A percentile compares a stretch with the other conserved stretches of the same genome.
Conservation (phyloP, 495 filamentous ascomycete species). For the Tuber magnatum region DNA sequence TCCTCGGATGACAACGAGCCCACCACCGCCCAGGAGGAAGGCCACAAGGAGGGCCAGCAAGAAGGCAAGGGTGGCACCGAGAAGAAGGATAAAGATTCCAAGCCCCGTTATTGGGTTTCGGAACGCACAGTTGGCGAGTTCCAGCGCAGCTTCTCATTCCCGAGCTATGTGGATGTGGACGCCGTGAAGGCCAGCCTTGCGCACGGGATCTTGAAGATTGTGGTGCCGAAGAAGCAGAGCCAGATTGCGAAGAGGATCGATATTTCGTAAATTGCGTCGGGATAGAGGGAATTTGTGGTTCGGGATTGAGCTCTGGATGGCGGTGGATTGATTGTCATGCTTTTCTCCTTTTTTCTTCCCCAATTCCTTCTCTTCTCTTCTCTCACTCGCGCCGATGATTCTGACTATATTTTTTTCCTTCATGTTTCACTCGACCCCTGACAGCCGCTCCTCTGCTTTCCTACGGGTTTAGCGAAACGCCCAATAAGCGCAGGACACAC, state of each 20-base stretch:
- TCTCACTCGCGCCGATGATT: background rate
- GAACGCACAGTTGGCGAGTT: slow-evolving; percentile 81
- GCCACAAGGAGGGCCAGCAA: slow-evolving; percentile 35
- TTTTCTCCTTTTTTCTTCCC: background rate
- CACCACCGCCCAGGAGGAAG: slow-evolving; percentile 10
- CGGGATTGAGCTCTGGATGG: background rate
- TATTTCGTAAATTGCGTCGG: slow-evolving; percentile 47
- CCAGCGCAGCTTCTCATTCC: slow-evolving; percentile 71
- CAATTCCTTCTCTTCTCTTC: background rate
- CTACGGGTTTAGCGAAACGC: background rate
- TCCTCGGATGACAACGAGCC: slow-evolving; percentile 17
- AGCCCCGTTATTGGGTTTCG: slow-evolving; percentile 60
- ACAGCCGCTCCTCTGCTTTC: background rate
- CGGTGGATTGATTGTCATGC: background rate
- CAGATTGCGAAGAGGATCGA: slow-evolving; percentile 51
- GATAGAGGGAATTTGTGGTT: background rate
- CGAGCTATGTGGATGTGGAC: slow-evolving; percentile 67
- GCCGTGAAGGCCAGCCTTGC: slow-evolving; percentile 66
- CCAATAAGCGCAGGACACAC: background rate
- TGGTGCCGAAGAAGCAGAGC: slow-evolving; percentile 69
- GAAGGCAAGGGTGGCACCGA: slow-evolving; percentile 33
- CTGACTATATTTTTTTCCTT: background rate
- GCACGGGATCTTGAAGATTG: slow-evolving; percentile 65
- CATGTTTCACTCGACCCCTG: background rate
- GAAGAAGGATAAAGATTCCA: slow-evolving; percentile 43